Percentiles rank a stretch among this genome's conserved stretches.
phyloP scores from a whole-genome alignment of 1,284 basidiomycete species.

The Apiotrichum gracile region DNA sequence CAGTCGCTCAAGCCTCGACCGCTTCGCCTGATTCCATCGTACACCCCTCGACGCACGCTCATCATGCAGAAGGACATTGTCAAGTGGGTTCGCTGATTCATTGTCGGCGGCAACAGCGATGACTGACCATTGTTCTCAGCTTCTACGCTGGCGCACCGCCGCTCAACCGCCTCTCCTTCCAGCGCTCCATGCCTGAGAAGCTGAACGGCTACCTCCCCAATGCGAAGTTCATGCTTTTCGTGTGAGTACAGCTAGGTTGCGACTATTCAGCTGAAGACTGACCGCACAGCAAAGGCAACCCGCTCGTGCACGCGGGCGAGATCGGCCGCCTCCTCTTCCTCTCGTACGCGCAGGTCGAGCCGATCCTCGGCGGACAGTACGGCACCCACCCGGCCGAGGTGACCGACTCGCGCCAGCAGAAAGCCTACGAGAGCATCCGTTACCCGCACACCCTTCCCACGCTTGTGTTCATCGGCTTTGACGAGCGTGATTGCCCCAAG shows the following conservation, averaged over 20 bases:
- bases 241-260: slow-evolving; percentile 27
- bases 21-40: too few species aligned
- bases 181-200: slow-evolving; percentile 64
- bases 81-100: slow-evolving; percentile 28
- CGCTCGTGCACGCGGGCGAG: slow-evolving; percentile 44
- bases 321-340: slow-evolving; percentile 53
- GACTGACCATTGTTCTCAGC: slow-evolving; percentile 45
- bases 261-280: not conserved
- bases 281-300: slow-evolving; percentile 30
- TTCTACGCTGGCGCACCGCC: slow-evolving; percentile 68
- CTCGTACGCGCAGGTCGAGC: slow-evolving; percentile 58
- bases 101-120: not conserved
- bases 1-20: too few species aligned
- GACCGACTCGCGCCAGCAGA: not conserved
- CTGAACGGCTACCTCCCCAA: slow-evolving; percentile 62
- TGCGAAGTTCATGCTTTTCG: slow-evolving; percentile 68
- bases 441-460: slow-evolving; percentile 52
- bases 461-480: slow-evolving; percentile 70
- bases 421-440: slow-evolving; percentile 59
- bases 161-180: slow-evolving; percentile 79
- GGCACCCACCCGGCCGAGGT: slow-evolving; percentile 20
- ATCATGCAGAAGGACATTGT: slow-evolving; percentile 36
- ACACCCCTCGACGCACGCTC: not conserved
- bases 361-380: slow-evolving; percentile 53
- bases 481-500: slow-evolving; percentile 61